Conservation (phyloP, 2,329 filamentous ascomycete genomes). For the Gaeumannomyces tritici region DNA sequence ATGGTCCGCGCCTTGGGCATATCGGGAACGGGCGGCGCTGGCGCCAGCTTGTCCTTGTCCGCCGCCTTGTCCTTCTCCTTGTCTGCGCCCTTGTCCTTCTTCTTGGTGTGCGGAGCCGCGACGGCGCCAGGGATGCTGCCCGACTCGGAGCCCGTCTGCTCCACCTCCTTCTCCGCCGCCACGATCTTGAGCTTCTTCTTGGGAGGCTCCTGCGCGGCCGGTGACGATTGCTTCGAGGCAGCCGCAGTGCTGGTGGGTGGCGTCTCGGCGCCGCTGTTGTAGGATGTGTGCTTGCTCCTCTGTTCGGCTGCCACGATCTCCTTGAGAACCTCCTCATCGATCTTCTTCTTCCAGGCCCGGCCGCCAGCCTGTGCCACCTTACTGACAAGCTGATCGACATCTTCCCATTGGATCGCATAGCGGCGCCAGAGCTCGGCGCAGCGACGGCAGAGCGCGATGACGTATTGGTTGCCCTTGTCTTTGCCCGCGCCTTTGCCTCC, state of each 20-base stretch:
- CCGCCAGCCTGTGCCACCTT: slow-evolving; percentile 74
- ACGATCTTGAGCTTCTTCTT: slow-evolving; percentile 53
- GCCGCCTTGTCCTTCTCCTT: slow-evolving; percentile 50
- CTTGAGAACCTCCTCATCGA: slow-evolving; percentile 83
- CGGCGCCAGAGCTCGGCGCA: slow-evolving; percentile 92
- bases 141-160: slow-evolving; percentile 34
- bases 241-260: slow-evolving; percentile 17
- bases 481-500: slow-evolving; percentile 58
- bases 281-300: slow-evolving; percentile 22
- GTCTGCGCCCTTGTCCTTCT: slow-evolving; percentile 36
- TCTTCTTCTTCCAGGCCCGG: slow-evolving; percentile 75
- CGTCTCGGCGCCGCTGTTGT: slow-evolving; percentile 12
- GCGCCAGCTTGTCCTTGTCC: slow-evolving; percentile 48
- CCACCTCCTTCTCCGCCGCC: slow-evolving; percentile 36
- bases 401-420: slow-evolving; percentile 93
- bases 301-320: slow-evolving; percentile 61
- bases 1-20: slow-evolving; percentile 69
- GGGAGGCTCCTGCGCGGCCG: slow-evolving; percentile 39
- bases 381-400: slow-evolving; percentile 81
- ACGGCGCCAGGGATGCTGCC: slow-evolving; percentile 25
- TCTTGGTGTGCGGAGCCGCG: slow-evolving; percentile 27
- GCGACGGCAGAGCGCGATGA: slow-evolving; percentile 78
- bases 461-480: slow-evolving; percentile 66
- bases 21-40: slow-evolving; percentile 48
- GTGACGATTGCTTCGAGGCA: slow-evolving; percentile 14